A percentile compares a stretch with the other conserved stretches of the same genome.
These are phyloP conservation scores for Thielaviopsis musarum DNA, from an alignment of 2,329 filamentous ascomycete genomes.

Conservation along the genomic window DNA sequence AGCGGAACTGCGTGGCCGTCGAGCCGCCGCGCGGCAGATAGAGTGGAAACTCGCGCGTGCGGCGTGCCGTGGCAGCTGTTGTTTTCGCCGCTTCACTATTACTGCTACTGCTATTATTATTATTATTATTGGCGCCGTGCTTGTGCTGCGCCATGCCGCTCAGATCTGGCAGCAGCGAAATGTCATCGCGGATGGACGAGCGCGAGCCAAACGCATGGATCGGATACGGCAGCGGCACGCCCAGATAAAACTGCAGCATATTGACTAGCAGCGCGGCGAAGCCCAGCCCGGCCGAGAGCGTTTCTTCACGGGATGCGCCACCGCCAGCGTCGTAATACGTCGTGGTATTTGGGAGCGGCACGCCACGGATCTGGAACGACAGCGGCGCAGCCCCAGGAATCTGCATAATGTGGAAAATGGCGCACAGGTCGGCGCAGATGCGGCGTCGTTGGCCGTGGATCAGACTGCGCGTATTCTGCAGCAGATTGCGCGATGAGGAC, in stretches of 20 bases:
- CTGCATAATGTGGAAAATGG: conserved; percentile 68
- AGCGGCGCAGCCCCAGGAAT: conserved; percentile 39
- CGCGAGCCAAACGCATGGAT: conserved; percentile 56
- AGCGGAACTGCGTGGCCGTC: conserved; percentile 63
- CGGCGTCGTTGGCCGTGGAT: conserved; percentile 77
- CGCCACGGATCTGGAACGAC: conserved; percentile 65
- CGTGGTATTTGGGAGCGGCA: conserved; percentile 69
- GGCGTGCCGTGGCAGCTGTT: conserved; percentile 18
- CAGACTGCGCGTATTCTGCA: conserved; percentile 41
- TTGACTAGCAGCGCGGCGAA: conserved; percentile 60
- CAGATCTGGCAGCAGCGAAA: conserved; percentile 39
- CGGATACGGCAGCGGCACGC: conserved; percentile 64
- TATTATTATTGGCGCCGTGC: not conserved
- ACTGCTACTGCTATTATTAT: too few relatives aligned
- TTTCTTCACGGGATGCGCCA: conserved; percentile 43
- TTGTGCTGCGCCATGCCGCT: conserved; percentile 8
- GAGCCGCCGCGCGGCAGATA: conserved; percentile 46
- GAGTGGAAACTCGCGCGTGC: conserved; percentile 61
- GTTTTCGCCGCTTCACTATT: too few relatives aligned
- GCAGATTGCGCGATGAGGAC: conserved; percentile 33
- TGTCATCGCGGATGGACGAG: conserved; percentile 59
- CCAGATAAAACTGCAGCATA: conserved; percentile 67
- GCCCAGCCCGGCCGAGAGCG: conserved; percentile 65
- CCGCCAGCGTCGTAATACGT: conserved; percentile 26
- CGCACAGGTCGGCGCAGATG: conserved; percentile 66